Conservation (phyloP, 257 asterid genomes). For the Solanum ossicruentum region DNA sequence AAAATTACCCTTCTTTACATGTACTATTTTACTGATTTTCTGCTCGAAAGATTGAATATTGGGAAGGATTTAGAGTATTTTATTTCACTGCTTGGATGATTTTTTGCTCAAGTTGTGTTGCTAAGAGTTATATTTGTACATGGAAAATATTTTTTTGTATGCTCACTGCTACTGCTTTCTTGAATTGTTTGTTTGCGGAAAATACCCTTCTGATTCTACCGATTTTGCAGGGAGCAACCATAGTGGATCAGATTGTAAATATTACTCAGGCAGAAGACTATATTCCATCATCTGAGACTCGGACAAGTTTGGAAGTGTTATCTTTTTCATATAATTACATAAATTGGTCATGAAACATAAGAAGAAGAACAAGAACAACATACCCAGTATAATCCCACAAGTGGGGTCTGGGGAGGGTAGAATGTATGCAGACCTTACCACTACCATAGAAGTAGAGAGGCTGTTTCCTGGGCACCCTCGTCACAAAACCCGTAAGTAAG, state of each 20-base stretch:
- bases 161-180: neutral
- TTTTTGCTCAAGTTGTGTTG: neutral
- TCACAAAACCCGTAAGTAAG: too few species aligned
- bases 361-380: too few species aligned
- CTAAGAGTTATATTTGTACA: neutral
- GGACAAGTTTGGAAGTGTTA: conserved; percentile 11
- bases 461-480: too few species aligned
- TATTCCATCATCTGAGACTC: conserved; percentile 29
- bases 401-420: too few species aligned
- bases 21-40: neutral
- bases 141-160: neutral
- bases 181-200: neutral
- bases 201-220: neutral
- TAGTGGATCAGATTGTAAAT: conserved; percentile 65
- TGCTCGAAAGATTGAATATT: neutral
- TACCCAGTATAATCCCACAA: too few species aligned
- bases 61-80: neutral
- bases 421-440: too few species aligned
- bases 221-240: conserved; percentile 63
- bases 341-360: too few species aligned
- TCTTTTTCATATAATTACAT: neutral
- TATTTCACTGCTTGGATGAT: neutral
- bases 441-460: too few species aligned
- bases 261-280: conserved; percentile 50
- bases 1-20: neutral